These are phyloP conservation scores for Heritiera littoralis DNA, from an alignment of 345 rosid species.

Conservation along the genomic window DNA sequence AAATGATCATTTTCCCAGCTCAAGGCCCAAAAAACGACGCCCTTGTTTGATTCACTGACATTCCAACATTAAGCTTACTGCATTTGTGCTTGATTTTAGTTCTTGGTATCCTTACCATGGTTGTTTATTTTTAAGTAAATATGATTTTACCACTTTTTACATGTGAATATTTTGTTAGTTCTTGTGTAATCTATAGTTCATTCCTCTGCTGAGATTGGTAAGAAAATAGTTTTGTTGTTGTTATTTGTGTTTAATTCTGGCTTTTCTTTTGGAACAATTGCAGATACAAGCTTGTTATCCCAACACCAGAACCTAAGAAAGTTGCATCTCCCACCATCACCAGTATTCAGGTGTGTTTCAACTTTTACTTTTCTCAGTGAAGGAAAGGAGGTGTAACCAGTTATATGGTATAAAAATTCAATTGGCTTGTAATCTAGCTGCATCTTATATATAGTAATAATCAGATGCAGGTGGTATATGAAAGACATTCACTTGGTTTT, in stretches of 20 bases:
- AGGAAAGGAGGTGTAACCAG: neutral
- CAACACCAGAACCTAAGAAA: slow-evolving; percentile 82
- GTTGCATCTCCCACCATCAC: slow-evolving; percentile 74
- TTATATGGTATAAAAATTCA: neutral
- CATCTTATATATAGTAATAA: neutral
- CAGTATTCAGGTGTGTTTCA: slow-evolving; percentile 70
- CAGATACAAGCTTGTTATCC: slow-evolving; percentile 88
- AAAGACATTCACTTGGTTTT: neutral
- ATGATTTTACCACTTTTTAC: neutral
- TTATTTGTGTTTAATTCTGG: neutral
- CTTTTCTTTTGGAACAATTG: slow-evolving; percentile 27
- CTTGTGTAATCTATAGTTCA: neutral
- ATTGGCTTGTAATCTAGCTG: neutral
- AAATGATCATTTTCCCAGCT: slow-evolving; percentile 1
- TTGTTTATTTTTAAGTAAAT: too few species aligned
- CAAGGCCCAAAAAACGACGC: neutral
- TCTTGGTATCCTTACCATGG: too few species aligned
- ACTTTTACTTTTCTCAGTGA: slow-evolving; percentile 7
- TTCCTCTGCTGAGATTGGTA: slow-evolving; percentile 19
- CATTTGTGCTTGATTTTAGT: neutral
- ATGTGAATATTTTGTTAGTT: neutral
- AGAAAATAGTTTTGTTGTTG: neutral
- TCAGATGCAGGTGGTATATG: neutral
- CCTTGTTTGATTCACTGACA: neutral
- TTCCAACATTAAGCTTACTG: neutral